Evolutionary conservation across 2,329 filamentous ascomycete species (phyloP).

Genomic region (Aspergillus sp.): DNA sequence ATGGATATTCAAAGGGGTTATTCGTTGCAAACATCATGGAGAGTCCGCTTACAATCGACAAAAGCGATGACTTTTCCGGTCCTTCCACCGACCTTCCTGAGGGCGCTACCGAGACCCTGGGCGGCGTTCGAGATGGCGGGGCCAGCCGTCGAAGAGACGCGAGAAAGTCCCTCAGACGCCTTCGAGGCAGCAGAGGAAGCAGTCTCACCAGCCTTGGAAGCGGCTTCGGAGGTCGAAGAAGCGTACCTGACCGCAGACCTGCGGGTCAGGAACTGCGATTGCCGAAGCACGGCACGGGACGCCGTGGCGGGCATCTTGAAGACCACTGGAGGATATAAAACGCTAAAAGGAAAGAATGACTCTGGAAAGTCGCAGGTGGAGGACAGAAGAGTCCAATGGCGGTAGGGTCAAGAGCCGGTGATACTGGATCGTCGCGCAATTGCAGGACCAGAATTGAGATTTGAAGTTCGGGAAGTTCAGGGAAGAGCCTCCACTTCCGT

Average conservation of each 20-base stretch:
- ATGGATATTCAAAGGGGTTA: not conserved
- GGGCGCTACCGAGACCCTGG: constrained; percentile 63
- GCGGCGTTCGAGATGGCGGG: constrained; percentile 74
- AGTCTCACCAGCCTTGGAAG: constrained; percentile 48
- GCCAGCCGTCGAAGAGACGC: constrained; percentile 77
- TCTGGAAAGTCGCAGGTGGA: constrained; percentile 31
- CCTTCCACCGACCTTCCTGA: constrained; percentile 78
- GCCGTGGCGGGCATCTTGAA: constrained; percentile 47
- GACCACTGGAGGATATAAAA: constrained; percentile 28
- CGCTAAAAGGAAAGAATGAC: constrained; percentile 31
- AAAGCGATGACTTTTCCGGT: constrained; percentile 77
- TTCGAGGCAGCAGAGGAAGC: constrained; percentile 54
- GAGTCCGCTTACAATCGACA: constrained; percentile 72
- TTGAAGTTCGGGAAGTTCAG: constrained; percentile 46
- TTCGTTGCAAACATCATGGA: constrained; percentile 9
- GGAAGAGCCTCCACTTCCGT: constrained; percentile 28
- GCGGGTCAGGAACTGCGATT: constrained; percentile 50
- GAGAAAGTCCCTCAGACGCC: constrained; percentile 79
- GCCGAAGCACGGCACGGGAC: constrained; percentile 49
- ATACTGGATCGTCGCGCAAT: constrained; percentile 35
- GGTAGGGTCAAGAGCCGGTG: constrained; percentile 32
- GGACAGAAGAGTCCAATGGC: constrained; percentile 44
- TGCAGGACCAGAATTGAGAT: constrained; percentile 42
- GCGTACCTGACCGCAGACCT: constrained; percentile 49
- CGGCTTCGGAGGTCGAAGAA: constrained; percentile 49